Evolutionary conservation across 1,284 basidiomycete genomes (phyloP).

Genomic region (Ceratobasidium sp.): DNA sequence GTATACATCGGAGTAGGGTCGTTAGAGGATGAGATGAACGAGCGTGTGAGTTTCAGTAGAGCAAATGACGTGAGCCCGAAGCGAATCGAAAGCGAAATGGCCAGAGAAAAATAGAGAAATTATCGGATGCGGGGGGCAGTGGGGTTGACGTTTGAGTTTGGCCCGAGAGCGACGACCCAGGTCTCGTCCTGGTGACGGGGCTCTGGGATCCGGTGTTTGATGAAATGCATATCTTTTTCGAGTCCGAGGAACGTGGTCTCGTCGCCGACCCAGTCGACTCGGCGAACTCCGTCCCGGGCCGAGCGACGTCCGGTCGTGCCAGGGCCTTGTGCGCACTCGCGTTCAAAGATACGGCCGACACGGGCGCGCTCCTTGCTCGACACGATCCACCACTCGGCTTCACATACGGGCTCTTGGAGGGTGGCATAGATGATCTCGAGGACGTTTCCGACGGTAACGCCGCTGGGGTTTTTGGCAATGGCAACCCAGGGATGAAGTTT

Average conservation of each 20-base stretch:
- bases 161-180: slow-evolving; percentile 37
- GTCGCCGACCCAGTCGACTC: slow-evolving; percentile 40
- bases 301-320: slow-evolving; percentile 32
- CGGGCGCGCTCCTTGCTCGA: slow-evolving; percentile 36
- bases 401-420: slow-evolving; percentile 38
- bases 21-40: not conserved
- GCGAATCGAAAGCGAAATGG: not conserved
- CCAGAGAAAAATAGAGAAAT: not conserved
- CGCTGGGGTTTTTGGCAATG: slow-evolving; percentile 35
- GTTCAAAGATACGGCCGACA: slow-evolving; percentile 34
- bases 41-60: not conserved
- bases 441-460: slow-evolving; percentile 37
- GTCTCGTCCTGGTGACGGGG: slow-evolving; percentile 35
- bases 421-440: slow-evolving; percentile 38
- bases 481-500: slow-evolving; percentile 37
- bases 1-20: not conserved
- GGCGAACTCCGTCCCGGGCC: slow-evolving; percentile 35
- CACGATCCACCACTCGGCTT: slow-evolving; percentile 41
- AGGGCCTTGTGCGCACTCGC: slow-evolving; percentile 27
- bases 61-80: not conserved
- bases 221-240: slow-evolving; percentile 37
- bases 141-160: slow-evolving; percentile 27
- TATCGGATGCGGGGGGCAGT: slow-evolving; percentile 25
- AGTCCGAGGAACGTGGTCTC: slow-evolving; percentile 37
- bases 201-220: slow-evolving; percentile 34